Base-by-base conservation (phyloP, 176 grass and related monocot genomes). In the Tuctoria greenei region DNA sequence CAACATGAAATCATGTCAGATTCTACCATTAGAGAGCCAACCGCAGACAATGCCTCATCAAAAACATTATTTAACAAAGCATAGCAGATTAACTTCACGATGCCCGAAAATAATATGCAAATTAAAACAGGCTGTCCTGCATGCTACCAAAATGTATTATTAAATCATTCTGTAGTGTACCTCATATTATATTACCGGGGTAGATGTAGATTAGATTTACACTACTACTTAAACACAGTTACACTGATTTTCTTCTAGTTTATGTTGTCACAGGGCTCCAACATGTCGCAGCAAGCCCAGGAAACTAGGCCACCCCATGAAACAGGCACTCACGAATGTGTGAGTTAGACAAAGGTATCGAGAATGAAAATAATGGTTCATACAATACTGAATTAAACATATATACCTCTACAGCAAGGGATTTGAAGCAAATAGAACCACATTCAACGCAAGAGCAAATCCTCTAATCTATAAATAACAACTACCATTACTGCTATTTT, bases 51-150 rank as follows among this genome's bases (percentile, higher is more conserved):
- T 2, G 6, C 8, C 38, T 40, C 4, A 74, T 50, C 3, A 18
- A 52, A 4, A 8, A 7, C 6, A 72, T 26, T 17, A 72, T 47
- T 24, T 16, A 41, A 16, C 36, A 76, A 37, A 37, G 43, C 4
- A 27, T 57, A 72, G 45, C 38, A 66, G 35, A 16, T 15, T 12
- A 41, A 42, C 20, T 40, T 42, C 38, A 65, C 44, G 59, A 24
- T 61, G 69, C 42, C 4, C 44, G 21, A 64, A 81, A 17, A 43
- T 43, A 71, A 39, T 14, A 78, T 74, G 18, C 24, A 87, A 23
- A 71, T 52, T 37, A 66, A 87, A 76, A 55, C n/a, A 79, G 73
- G 61, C 23, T 43, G 38, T 44, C 67, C 40, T 72, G 16, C 24
- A 78, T 25, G 25, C 24, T 11, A n/a, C 0, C 2, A 36, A 75